Evolutionary conservation across 768 basidiomycete genomes (phyloP).

Genomic region (Lenzites betulinus): DNA sequence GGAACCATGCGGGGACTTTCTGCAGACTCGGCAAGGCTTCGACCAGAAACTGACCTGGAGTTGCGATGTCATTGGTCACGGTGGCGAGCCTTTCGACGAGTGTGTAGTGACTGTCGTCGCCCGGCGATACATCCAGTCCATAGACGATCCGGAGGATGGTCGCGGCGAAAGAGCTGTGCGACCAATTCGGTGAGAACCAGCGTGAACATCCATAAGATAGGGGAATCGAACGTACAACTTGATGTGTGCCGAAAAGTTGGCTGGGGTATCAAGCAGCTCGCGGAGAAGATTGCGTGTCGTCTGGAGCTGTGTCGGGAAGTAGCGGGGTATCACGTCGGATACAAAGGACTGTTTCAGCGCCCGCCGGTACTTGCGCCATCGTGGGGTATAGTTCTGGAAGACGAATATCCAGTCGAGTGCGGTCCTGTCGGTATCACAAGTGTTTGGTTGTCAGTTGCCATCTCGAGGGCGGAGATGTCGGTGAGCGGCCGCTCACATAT

Average conservation of each 20-base stretch:
- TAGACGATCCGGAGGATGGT: constrained; percentile 44
- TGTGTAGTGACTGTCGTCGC: constrained; percentile 33
- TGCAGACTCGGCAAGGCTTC: constrained; percentile 43
- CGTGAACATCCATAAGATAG: background rate
- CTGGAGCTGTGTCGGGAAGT: constrained; percentile 1
- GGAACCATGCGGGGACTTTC: constrained; percentile 63
- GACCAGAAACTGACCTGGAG: constrained; percentile 5
- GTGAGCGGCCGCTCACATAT: background rate
- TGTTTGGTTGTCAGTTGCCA: background rate
- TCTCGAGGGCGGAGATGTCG: background rate
- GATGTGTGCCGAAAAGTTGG: constrained; percentile 10
- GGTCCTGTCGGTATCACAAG: constrained; percentile 7
- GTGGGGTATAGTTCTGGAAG: constrained; percentile 8
- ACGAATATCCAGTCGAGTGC: constrained; percentile 17
- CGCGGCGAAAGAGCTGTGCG: constrained; percentile 60
- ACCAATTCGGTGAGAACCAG: constrained; percentile 24
- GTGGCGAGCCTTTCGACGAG: constrained; percentile 4
- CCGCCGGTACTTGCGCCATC: constrained; percentile 16
- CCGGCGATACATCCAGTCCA: constrained; percentile 46
- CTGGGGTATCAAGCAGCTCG: constrained; percentile 3
- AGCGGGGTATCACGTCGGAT: constrained; percentile 20
- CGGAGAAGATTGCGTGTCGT: constrained; percentile 1
- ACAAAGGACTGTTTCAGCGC: constrained; percentile 12
- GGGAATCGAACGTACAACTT: constrained; percentile 7
- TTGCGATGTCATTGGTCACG: constrained; percentile 15